A percentile compares a stretch with the other conserved stretches of the same genome.
These are phyloP conservation scores for Syzygium jambos DNA, from an alignment of 345 rosid genomes.

Conservation along the genomic window DNA sequence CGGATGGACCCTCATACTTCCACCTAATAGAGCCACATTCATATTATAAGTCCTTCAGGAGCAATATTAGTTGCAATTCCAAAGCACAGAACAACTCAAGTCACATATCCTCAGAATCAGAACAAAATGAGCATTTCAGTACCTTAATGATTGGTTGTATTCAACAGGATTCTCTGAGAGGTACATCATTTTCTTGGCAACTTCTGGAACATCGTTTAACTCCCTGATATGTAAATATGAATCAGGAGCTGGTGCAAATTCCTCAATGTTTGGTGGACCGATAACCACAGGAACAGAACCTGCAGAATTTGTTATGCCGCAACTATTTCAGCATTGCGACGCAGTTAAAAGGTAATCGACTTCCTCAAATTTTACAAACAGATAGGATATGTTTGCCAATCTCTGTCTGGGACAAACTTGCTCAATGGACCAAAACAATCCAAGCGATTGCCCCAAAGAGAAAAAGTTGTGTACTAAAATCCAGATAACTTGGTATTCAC, in stretches of 20 bases:
- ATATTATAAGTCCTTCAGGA: not conserved
- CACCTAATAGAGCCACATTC: slow-evolving; percentile 37
- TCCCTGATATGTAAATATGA: slow-evolving; percentile 64
- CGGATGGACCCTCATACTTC: slow-evolving; percentile 94
- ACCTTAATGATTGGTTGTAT: slow-evolving; percentile 75
- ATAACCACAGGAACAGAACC: slow-evolving; percentile 88
- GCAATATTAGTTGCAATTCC: not conserved
- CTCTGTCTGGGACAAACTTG: not conserved
- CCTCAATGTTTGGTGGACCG: slow-evolving; percentile 91
- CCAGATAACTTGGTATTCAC: not conserved
- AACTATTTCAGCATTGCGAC: not conserved
- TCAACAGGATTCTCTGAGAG: slow-evolving; percentile 65
- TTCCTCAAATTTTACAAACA: not conserved
- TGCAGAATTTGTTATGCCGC: slow-evolving; percentile 9
- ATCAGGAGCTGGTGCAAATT: slow-evolving; percentile 62
- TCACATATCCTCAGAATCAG: not conserved
- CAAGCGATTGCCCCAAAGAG: not conserved
- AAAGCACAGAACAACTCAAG: not conserved
- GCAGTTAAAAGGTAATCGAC: not conserved
- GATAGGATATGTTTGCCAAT: not conserved
- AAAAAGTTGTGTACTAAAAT: not conserved
- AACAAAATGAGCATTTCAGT: not conserved
- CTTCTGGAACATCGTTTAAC: slow-evolving; percentile 42
- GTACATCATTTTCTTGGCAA: slow-evolving; percentile 68
- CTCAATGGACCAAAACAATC: not conserved